Conservation (phyloP, 2,329 filamentous ascomycete species). For the Trichoderma aggressivum region DNA sequence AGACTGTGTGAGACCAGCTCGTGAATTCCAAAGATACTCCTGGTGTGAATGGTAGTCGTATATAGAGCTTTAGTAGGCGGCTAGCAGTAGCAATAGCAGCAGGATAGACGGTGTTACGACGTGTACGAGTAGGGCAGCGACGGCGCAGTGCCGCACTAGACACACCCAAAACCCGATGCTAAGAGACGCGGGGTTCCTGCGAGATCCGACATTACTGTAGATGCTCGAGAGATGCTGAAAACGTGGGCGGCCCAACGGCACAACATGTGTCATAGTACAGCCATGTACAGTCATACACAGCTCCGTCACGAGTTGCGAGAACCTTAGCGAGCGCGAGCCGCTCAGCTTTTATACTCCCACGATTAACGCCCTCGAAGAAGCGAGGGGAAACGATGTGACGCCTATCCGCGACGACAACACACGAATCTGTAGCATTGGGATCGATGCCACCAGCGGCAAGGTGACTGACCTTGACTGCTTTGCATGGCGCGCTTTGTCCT, state of each 20-base stretch:
- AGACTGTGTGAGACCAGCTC: neutral
- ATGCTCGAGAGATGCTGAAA: neutral
- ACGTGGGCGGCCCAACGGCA: neutral
- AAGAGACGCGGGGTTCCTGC: neutral
- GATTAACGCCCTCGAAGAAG: neutral
- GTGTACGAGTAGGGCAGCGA: no score
- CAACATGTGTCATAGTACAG: neutral
- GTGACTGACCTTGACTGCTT: neutral
- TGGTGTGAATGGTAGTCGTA: neutral
- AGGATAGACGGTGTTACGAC: neutral
- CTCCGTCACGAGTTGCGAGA: neutral
- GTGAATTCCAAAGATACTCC: neutral
- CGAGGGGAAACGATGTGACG: slow-evolving; percentile 5
- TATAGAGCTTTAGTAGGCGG: neutral
- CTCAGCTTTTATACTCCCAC: neutral
- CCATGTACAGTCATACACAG: no score
- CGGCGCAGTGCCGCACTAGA: neutral
- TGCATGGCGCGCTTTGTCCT: neutral
- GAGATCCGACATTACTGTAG: neutral
- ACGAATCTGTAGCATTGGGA: neutral
- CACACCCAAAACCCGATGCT: neutral
- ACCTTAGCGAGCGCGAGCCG: neutral
- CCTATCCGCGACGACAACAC: neutral
- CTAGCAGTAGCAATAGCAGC: neutral
- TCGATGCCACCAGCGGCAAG: neutral